Percentiles rank a stretch among this genome's conserved stretches.
phyloP scores from a whole-genome alignment of 192 early-diverging fungal genomes.

The Spizellomyces sp. region DNA sequence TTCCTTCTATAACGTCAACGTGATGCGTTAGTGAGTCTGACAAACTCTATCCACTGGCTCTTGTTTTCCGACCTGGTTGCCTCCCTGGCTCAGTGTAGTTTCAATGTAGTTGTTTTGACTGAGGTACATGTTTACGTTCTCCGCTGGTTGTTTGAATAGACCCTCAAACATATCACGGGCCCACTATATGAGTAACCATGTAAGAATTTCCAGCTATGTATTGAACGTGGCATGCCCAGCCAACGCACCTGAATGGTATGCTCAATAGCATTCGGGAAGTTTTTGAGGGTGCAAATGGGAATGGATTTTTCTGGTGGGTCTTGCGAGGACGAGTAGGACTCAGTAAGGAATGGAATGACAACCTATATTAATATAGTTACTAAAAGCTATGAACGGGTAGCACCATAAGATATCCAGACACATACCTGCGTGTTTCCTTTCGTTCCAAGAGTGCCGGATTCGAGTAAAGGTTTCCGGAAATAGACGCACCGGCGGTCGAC shows the following conservation, averaged over 20 bases:
- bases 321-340: slow-evolving; percentile 97
- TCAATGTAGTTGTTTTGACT: slow-evolving; percentile 85
- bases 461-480: slow-evolving; percentile 91
- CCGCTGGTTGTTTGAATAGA: slow-evolving; percentile 86
- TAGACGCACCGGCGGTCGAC: slow-evolving; percentile 97
- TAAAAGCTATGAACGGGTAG: background rate
- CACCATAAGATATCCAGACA: background rate
- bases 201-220: background rate
- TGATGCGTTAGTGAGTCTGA: slow-evolving; percentile 20
- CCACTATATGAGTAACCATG: slow-evolving; percentile 63
- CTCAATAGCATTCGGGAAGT: slow-evolving; percentile 95
- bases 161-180: slow-evolving; percentile 96
- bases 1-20: slow-evolving; percentile 52
- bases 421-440: slow-evolving; percentile 97
- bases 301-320: slow-evolving; percentile 98
- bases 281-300: slow-evolving; percentile 97
- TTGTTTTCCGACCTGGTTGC: slow-evolving; percentile 40
- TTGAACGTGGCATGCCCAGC: slow-evolving; percentile 8
- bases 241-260: slow-evolving; percentile 62
- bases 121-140: slow-evolving; percentile 94
- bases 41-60: background rate
- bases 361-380: slow-evolving; percentile 28
- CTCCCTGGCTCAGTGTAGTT: slow-evolving; percentile 71
- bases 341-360: slow-evolving; percentile 91
- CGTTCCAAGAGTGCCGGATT: slow-evolving; percentile 97